A percentile compares a stretch with the other conserved stretches of the same genome.
phyloP scores from a whole-genome alignment of 2,329 filamentous ascomycete genomes.

The Trichoderma sp. region DNA sequence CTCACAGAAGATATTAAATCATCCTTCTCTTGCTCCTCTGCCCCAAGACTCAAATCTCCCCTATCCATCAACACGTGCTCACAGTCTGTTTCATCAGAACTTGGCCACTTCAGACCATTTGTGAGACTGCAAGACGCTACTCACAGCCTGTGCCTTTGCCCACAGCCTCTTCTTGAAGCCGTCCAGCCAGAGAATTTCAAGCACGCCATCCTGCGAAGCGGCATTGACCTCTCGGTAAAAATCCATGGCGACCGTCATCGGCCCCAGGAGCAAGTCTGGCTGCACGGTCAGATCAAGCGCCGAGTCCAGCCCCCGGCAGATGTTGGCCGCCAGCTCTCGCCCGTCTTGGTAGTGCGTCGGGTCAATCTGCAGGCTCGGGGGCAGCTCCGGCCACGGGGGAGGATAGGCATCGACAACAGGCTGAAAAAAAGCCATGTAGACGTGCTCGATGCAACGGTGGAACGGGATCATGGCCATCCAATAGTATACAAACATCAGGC shows the following conservation, averaged over 20 bases:
- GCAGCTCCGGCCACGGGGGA: slow-evolving; percentile 45
- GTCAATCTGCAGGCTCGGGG: slow-evolving; percentile 46
- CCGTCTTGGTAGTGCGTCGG: slow-evolving; percentile 48
- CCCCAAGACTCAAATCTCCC: neutral
- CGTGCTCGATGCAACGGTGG: slow-evolving; percentile 50
- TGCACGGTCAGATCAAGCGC: slow-evolving; percentile 48
- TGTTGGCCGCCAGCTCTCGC: slow-evolving; percentile 50
- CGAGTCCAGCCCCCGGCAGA: slow-evolving; percentile 56
- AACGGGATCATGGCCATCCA: slow-evolving; percentile 56
- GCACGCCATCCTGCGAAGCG: slow-evolving; percentile 45
- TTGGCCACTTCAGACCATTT: slow-evolving; percentile 45
- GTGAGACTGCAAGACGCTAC: slow-evolving; percentile 43
- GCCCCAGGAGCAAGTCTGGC: slow-evolving; percentile 50
- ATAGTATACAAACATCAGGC: slow-evolving; percentile 55
- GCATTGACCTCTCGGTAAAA: slow-evolving; percentile 47
- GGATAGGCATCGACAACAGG: slow-evolving; percentile 47
- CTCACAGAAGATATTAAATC: slow-evolving; percentile 1
- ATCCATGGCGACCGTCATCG: slow-evolving; percentile 48
- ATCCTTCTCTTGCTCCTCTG: neutral
- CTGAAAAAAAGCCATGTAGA: slow-evolving; percentile 51
- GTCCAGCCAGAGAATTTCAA: slow-evolving; percentile 54
- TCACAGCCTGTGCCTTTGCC: slow-evolving; percentile 47
- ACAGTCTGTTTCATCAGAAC: slow-evolving; percentile 30
- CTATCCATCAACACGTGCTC: neutral
- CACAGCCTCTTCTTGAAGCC: slow-evolving; percentile 46